Conservation (phyloP, 805 yeast genomes). For the Yarrowia sp. region DNA sequence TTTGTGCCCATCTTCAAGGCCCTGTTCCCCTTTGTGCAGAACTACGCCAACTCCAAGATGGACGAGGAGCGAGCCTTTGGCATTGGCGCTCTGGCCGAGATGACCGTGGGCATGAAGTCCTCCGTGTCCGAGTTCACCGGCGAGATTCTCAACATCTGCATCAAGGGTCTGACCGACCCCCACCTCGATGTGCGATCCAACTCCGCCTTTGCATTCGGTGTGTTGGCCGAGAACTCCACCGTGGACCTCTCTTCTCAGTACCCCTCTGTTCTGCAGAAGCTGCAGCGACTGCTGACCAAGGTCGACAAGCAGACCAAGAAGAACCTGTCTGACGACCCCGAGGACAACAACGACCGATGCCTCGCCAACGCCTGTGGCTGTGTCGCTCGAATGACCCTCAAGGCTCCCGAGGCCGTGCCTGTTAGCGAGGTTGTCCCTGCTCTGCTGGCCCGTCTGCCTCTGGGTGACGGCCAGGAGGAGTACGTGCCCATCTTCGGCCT, state of each 20-base stretch:
- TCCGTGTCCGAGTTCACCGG: conserved; percentile 67
- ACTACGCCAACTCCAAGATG: conserved; percentile 66
- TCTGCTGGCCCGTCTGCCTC: conserved; percentile 79
- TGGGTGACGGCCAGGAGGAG: conserved; percentile 89
- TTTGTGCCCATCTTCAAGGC: conserved; percentile 75
- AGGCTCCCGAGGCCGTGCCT: conserved; percentile 74
- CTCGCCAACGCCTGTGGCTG: conserved; percentile 97
- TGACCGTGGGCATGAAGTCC: conserved; percentile 73
- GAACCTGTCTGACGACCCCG: conserved; percentile 64
- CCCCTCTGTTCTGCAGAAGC: conserved; percentile 68
- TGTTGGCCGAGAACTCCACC: conserved; percentile 63
- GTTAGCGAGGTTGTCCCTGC: conserved; percentile 76
- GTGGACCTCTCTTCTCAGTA: conserved; percentile 66
- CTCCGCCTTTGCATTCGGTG: conserved; percentile 95
- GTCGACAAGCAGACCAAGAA: conserved; percentile 71
- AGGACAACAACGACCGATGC: conserved; percentile 82
- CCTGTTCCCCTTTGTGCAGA: conserved; percentile 68
- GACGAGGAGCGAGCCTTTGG: conserved; percentile 80
- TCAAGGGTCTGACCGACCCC: conserved; percentile 72
- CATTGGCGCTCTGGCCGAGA: conserved; percentile 90
- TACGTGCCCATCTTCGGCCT: conserved; percentile 87
- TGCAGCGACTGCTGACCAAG: conserved; percentile 76
- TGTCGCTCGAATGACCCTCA: conserved; percentile 87
- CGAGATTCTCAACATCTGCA: conserved; percentile 74
- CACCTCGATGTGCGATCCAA: conserved; percentile 90